Evolutionary conservation across 805 yeast species (phyloP), one percentile per base, ranked within the genome.

Genomic region (Yamadazyma philogaea): DNA sequence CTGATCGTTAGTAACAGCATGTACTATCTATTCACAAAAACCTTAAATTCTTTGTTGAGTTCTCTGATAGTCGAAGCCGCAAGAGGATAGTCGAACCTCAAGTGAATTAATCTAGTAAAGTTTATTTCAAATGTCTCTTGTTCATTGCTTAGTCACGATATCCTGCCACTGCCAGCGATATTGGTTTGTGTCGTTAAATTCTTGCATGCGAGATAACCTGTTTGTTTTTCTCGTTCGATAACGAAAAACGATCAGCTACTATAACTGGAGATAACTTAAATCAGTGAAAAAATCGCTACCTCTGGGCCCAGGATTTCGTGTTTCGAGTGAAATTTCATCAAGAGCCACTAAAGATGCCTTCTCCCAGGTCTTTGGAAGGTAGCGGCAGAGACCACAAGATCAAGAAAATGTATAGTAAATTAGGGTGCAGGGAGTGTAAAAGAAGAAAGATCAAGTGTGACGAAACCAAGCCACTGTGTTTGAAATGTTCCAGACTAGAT

Each of bases 391-490:
- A n/a, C 17, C 28, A 31, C 14, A 31, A 31, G 36, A 17, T 16
- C 15, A 56, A 53, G 30, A 32, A 49, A 42, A 34, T 54, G 45
- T 68, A 68, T 48, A 59, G 63, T 49, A 65, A 66, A 41, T 60
- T 58, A 6, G 74, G 74, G 4, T 68, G 74, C 48, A 50, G 63
- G 19, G 73, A 68, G 45, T 68, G 74, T 47, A 68, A 68, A 46
- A 55, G 73, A 37, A 54, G 74, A n/a, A 68, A 68, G 44, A 68
- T 68, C 44, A 68, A 68, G 44, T 68, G 74, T 48, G 72, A 67
- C 40, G 74, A 68, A 54, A 55, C 48, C 15, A 64, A 57, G 43
- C 68, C 61, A 35, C 53, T 39, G 50, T 68, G 74, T 47, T 52
- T 60, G 53, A 69, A 62, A 45, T 68, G 74, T 44, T 49, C 57